A percentile compares a stretch with the other conserved stretches of the same genome.
phyloP scores from a whole-genome alignment of 2,329 filamentous ascomycete genomes.

The Colletotrichum abscissum region DNA sequence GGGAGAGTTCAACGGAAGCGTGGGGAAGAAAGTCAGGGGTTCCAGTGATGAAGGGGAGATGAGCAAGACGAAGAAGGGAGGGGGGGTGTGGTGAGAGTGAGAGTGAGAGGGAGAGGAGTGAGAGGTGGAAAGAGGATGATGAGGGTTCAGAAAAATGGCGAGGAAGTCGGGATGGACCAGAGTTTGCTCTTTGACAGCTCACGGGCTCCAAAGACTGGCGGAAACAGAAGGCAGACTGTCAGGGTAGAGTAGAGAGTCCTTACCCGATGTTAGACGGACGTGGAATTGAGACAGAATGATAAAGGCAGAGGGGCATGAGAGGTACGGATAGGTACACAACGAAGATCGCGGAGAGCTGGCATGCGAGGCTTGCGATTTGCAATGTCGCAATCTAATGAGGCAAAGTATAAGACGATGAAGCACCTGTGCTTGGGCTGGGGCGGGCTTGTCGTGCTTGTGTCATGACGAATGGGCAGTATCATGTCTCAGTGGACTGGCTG shows the following conservation, averaged over 20 bases:
- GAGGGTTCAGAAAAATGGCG: constrained; percentile 11
- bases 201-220: neutral
- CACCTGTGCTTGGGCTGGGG: neutral
- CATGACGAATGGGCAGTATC: constrained; percentile 30
- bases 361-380: constrained; percentile 32
- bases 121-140: constrained; percentile 8
- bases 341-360: constrained; percentile 29
- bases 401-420: constrained; percentile 11
- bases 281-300: neutral
- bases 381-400: constrained; percentile 32
- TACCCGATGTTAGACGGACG: neutral
- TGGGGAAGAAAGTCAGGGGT: constrained; percentile 34
- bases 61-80: constrained; percentile 13
- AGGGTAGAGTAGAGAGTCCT: too few species aligned
- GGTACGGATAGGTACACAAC: neutral
- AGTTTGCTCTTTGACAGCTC: neutral
- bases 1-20: constrained; percentile 34
- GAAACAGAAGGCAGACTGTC: neutral
- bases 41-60: constrained; percentile 28
- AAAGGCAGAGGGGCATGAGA: neutral
- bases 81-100: neutral
- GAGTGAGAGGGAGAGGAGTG: neutral
- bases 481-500: constrained; percentile 30
- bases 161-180: neutral
- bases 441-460: constrained; percentile 5